phyloP scores from a whole-genome alignment of 768 basidiomycete species.

The Trametes gibbosa region DNA sequence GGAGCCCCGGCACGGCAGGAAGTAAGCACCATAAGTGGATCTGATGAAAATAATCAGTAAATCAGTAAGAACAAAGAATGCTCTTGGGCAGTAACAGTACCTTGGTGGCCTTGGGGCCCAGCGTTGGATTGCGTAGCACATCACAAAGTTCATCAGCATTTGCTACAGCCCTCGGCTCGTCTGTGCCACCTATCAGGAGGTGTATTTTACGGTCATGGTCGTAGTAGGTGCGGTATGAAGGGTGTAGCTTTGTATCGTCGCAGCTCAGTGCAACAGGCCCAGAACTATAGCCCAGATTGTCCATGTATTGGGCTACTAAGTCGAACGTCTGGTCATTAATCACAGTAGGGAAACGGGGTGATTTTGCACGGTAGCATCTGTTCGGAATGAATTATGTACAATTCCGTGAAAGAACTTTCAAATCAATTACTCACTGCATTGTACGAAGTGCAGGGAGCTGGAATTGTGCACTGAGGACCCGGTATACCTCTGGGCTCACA shows the following conservation, averaged over 20 bases:
- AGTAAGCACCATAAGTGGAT: constrained; percentile 33
- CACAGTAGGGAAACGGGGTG: constrained; percentile 24
- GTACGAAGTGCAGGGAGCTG: constrained; percentile 15
- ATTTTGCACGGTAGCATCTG: constrained; percentile 2
- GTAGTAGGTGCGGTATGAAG: constrained; percentile 25
- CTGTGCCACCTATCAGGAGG: constrained; percentile 28
- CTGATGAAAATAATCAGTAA: constrained; percentile 25
- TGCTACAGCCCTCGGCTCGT: constrained; percentile 21
- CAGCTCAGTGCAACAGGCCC: constrained; percentile 31
- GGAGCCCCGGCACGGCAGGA: constrained; percentile 32
- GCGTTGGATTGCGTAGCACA: constrained; percentile 8
- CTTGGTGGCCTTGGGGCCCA: not conserved
- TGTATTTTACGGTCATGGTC: constrained; percentile 15
- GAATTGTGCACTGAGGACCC: constrained; percentile 23
- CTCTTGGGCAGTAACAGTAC: no score
- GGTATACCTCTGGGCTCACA: constrained; percentile 30
- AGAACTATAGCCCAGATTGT: constrained; percentile 7
- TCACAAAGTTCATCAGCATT: constrained; percentile 23
- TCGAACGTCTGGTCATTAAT: constrained; percentile 26
- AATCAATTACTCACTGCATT: constrained; percentile 15
- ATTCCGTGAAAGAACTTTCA: no score
- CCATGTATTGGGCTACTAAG: constrained; percentile 20
- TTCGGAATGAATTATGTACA: not conserved
- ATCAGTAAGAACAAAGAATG: no score
- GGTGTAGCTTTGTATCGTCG: constrained; percentile 38